Evolutionary conservation across 495 filamentous ascomycete species (phyloP), one percentile per base, ranked within the genome.

Genomic region (Venustampulla echinocandica): DNA sequence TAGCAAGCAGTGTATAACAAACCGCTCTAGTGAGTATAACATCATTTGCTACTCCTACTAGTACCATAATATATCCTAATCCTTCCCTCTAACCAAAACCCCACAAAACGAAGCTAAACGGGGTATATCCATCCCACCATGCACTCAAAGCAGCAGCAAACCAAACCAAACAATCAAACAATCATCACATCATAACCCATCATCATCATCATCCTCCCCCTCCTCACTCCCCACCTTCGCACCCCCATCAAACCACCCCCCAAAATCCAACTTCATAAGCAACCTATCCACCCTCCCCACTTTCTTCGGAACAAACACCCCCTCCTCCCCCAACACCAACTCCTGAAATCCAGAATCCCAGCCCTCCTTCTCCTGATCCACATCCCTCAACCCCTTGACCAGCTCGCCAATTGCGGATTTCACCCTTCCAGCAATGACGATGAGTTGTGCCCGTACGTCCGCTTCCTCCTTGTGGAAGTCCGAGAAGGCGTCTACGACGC

Each of bases 241-340:
- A 14, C 36, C 38, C 25, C 15, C 42, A 37, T 58, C 46, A 48
- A 70, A 67, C 69, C 69, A 71, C 7, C 61, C 63, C 1, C 67
- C 69, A 50, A 86, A 87, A 67, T 92, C 87, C 47, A 94, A 65
- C 61, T 90, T 90, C 84, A 93, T 89, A 35, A 94, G 59, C 59
- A 94, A 67, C 42, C 84, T 69, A 66, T 90, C 85, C 18, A 92
- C 77, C 6, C 86, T 84, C 2, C 80, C 81, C 3, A 80, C 73
- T 35, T 79, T 77, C 44, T 75, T 70, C 5, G 83, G 81, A 42
- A 75, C 70, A 60, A 80, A 87, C 30, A 52, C 59, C 17, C 64
- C 69, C 4, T 63, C 60, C 7, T 63, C 49, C 14, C 61, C 60
- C 13, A 53, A 40, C 14, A 53, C 39, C 4, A 49, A 47, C 18